Evolutionary conservation across 306 rosid species (phyloP).

Genomic region (Lagenaria siceraria): DNA sequence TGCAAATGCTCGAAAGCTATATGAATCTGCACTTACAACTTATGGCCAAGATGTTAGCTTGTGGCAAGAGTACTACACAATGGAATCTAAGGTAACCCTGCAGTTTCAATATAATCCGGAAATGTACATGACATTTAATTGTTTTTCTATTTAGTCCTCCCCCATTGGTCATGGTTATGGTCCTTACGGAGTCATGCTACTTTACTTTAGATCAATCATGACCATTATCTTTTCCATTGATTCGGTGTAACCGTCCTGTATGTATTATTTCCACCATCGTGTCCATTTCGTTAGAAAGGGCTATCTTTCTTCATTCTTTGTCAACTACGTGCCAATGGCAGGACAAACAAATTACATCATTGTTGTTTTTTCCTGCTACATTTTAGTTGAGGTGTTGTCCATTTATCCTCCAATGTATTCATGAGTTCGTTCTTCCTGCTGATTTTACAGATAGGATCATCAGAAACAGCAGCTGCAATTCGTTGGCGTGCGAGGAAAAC

Average conservation of each 20-base stretch:
- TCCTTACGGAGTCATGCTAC: neutral
- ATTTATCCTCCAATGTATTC: neutral
- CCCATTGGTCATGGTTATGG: neutral
- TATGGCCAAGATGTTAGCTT: constrained; percentile 50
- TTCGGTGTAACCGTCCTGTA: neutral
- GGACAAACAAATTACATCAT: neutral
- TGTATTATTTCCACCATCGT: neutral
- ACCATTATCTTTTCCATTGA: neutral
- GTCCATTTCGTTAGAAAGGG: too few species aligned
- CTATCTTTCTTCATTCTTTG: neutral
- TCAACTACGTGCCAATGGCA: neutral
- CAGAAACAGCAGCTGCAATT: constrained; percentile 52
- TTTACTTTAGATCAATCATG: too few species aligned
- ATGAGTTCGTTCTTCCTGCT: neutral
- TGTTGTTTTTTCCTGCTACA: neutral
- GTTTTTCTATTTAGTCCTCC: neutral
- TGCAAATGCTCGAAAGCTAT: constrained; percentile 50
- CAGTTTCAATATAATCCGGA: neutral
- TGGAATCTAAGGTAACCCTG: constrained; percentile 64
- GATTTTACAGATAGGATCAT: constrained; percentile 69
- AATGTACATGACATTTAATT: neutral
- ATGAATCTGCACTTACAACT: constrained; percentile 59
- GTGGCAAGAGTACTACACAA: constrained; percentile 57
- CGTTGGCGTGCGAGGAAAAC: constrained; percentile 62
- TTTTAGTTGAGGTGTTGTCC: neutral